Evolutionary conservation across 23 red algal genomes (phyloP), one percentile per base, ranked within the genome.

Genomic region (Gracilaria caudata): DNA sequence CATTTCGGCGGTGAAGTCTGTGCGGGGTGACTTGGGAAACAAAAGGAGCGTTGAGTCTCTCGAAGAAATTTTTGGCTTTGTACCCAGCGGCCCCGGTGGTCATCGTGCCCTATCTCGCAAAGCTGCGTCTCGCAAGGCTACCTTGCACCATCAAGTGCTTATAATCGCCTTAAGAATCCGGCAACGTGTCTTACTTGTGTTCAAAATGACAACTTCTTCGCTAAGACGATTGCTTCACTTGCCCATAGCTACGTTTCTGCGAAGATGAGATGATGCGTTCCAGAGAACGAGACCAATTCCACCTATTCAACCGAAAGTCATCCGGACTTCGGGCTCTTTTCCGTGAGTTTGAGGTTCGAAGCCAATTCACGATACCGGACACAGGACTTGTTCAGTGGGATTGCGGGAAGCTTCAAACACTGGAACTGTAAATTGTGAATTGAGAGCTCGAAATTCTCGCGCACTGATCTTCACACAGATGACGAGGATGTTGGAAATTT

Each of bases 391-490:
- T 94, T 51, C 90, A 97, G 41, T 97, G 90, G 95, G 95, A 97
- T 56, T 97, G 96, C 68, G 96, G 96, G 16, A 98, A 98, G 77
- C 86, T 98, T 28, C 92, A 95, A 64, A 82, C 78, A 38, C 53
- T 98, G 16, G 92, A 89, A 44, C 38, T 33, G 5, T 47, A 95
- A 43, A 51, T 98, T 7, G 79, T 3, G 47, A 89, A 46, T 63
- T 98, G 58, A 74, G 79, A 53, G 83, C 53, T 47, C 39, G 61
- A 24, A 90, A 90, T n/a, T 92, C 94, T 51, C 87, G 96, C 23
- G 90, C 81, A 13, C 70, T 98, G 21, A 95, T 95, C 56, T 98
- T 98, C 70, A 93, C 96, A 4, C 96, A 98, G 47, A 98, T 98
- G 96, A 82, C 84, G 20, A 88, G 84, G n/a, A 82, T 98, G 59